Evolutionary conservation across 1,139 yeast genomes (phyloP), one percentile per base, ranked within the genome.

Genomic region (Casaregolazyma suthepensis): DNA sequence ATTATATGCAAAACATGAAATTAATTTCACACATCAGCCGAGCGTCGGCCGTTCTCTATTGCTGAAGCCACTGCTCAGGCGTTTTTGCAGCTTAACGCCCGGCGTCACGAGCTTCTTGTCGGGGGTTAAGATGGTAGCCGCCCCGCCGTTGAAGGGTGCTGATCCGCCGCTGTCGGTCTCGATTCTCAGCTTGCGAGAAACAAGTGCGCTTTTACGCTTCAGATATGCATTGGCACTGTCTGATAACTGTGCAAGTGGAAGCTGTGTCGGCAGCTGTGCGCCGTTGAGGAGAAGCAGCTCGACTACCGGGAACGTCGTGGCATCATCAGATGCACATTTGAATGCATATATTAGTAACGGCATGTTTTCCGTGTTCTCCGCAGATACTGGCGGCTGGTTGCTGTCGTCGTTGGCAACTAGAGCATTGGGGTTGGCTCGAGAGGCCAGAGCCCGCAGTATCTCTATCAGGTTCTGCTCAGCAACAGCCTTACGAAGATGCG

Each of bases 251-350:
- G 44, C 29, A 2, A 44, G 23, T 3, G 52, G 52, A 10, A 44
- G 38, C 17, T 44, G 37, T 15, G 13, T 45, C 4, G 75, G 72
- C 20, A 69, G 55, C 5, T 63, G 58, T 1, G 75, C 76, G 13
- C 95, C 94, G 66, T 87, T 87, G 57, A 86, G 75, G 2, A 85
- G 62, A 13, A 91, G 71, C 42, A 88, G 72, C 64, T 90, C 96
- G 0, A 96, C 82, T 20, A 87, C 71, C n/a, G 85, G 83, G 68
- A 85, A 90, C 5, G 62, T 57, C 12, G 54, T 53, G 0, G 64
- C 56, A n/a, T 59, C 63, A 12, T 58, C 46, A 1, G 66, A 61
- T 2, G 69, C 61, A 26, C 54, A 45, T 35, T 66, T 58, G 46
- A 68, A 57, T 0, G 73, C 66, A 46, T 62, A 62, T 43, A 68